Evolutionary conservation across 352 stramenopile species (phyloP).

Genomic region (Globisporangium orthogonon): DNA sequence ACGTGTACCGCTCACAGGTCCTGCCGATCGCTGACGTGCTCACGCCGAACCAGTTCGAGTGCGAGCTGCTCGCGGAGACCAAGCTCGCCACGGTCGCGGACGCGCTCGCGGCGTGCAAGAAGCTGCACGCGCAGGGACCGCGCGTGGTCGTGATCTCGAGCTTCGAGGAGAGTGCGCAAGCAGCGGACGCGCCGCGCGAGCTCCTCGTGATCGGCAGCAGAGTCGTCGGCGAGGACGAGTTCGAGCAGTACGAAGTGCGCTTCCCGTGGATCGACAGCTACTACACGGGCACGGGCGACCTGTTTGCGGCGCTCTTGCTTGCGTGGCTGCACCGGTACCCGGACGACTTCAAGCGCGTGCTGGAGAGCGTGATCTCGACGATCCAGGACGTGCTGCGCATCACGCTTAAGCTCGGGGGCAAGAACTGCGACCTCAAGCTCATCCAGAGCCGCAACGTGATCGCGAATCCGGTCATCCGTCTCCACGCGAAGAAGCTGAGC

Average conservation of each 20-base stretch:
- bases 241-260: constrained; percentile 73
- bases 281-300: constrained; percentile 78
- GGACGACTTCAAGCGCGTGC: constrained; percentile 49
- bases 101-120: constrained; percentile 60
- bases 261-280: constrained; percentile 78
- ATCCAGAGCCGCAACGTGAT: constrained; percentile 79
- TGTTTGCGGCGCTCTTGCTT: constrained; percentile 78
- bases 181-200: constrained; percentile 33
- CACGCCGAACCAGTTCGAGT: constrained; percentile 85
- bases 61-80: constrained; percentile 70
- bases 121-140: constrained; percentile 63
- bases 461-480: constrained; percentile 37
- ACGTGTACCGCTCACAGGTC: constrained; percentile 71
- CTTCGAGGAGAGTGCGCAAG: constrained; percentile 45
- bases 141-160: constrained; percentile 81
- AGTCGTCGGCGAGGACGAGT: constrained; percentile 20
- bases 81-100: constrained; percentile 59
- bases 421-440: constrained; percentile 77
- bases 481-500: constrained; percentile 35
- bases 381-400: constrained; percentile 77
- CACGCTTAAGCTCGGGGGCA: constrained; percentile 50
- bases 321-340: constrained; percentile 68
- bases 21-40: constrained; percentile 80
- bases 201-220: constrained; percentile 69
- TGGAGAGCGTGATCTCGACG: constrained; percentile 75